Conservation (phyloP, 805 yeast genomes). For the Starmerella potacharoeniae region DNA sequence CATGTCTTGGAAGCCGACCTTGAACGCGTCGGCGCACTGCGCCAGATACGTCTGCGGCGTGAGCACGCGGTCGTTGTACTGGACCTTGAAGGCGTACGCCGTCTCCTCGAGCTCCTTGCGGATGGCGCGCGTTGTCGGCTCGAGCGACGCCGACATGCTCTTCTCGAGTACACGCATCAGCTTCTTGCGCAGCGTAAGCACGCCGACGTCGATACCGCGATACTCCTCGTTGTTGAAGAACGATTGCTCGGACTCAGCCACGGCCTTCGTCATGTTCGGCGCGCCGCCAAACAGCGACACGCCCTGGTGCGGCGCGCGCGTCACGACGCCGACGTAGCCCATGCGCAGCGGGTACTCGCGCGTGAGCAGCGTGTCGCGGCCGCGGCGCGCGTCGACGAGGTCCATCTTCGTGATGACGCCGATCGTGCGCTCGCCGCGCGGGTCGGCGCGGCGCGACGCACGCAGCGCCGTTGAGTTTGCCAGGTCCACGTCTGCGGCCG, state of each 20-base stretch:
- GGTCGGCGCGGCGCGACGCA: constrained; percentile 83
- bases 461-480: constrained; percentile 92
- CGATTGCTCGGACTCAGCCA: constrained; percentile 37
- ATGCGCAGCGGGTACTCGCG: constrained; percentile 78
- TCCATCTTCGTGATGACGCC: constrained; percentile 95
- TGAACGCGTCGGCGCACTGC: constrained; percentile 77
- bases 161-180: constrained; percentile 77
- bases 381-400: constrained; percentile 66
- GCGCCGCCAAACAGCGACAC: constrained; percentile 21
- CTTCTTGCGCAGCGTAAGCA: constrained; percentile 61
- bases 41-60: constrained; percentile 93
- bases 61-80: constrained; percentile 84
- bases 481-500: constrained; percentile 95
- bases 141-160: constrained; percentile 79
- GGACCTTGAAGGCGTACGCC: constrained; percentile 84
- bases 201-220: constrained; percentile 59
- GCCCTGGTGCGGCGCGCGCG: constrained; percentile 49
- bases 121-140: constrained; percentile 76
- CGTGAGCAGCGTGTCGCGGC: constrained; percentile 57
- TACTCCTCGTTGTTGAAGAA: constrained; percentile 56
- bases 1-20: constrained; percentile 76
- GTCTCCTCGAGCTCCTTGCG: constrained; percentile 90
- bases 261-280: constrained; percentile 39
- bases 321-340: constrained; percentile 99
- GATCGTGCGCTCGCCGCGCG: constrained; percentile 87